These are phyloP conservation scores for Fragaria iinumae DNA, from an alignment of 306 rosid species.

Conservation along the genomic window DNA sequence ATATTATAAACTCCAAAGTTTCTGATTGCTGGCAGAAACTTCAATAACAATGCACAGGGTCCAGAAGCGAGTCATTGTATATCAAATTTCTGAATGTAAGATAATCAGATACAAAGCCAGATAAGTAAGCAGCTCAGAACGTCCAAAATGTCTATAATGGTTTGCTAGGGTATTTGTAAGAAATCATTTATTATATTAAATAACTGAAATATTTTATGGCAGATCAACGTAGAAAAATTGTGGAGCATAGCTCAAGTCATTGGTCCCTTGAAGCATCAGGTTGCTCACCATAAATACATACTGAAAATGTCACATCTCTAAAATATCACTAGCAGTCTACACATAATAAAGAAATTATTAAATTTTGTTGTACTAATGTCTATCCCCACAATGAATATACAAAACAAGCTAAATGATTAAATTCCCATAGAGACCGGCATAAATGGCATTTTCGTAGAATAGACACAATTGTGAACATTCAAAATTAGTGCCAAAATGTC, in stretches of 20 bases:
- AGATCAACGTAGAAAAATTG: background rate
- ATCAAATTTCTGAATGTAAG: background rate
- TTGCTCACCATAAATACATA: background rate
- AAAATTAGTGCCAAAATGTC: background rate
- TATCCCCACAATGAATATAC: background rate
- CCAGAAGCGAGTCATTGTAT: conserved; percentile 16
- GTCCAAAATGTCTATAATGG: background rate
- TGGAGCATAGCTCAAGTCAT: background rate
- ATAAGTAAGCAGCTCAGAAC: background rate
- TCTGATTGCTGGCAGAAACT: background rate
- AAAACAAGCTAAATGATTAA: background rate
- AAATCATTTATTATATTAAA: background rate
- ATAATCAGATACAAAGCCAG: background rate
- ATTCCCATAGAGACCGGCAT: background rate
- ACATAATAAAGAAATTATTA: background rate
- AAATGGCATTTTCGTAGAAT: background rate
- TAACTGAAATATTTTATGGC: background rate
- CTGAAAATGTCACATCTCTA: background rate
- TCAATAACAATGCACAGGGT: conserved; percentile 15
- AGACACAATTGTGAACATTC: background rate
- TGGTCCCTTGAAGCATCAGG: background rate
- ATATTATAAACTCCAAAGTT: background rate
- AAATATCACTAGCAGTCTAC: background rate
- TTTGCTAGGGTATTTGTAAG: background rate
- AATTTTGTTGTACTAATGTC: background rate